Percentiles rank a stretch among this genome's conserved stretches.
Conservation (phyloP, 441 rosid species). For the Erodium trifolium region DNA sequence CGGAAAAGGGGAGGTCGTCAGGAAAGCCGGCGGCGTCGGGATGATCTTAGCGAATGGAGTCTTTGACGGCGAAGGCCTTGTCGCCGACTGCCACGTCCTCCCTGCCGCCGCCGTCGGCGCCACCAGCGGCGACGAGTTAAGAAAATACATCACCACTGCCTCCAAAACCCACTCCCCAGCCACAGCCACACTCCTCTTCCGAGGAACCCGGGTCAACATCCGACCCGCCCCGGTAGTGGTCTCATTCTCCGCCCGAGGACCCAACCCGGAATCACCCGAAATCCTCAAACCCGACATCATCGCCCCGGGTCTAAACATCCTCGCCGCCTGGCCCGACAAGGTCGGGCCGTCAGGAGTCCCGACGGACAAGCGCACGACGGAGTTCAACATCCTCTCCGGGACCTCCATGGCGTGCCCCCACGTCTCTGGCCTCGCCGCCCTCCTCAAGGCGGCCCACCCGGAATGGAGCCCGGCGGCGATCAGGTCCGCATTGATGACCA, state of each 20-base stretch:
- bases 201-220: constrained; percentile 46
- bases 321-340: constrained; percentile 68
- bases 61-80: constrained; percentile 61
- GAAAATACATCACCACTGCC: constrained; percentile 36
- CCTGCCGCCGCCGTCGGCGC: constrained; percentile 61
- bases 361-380: constrained; percentile 44
- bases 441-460: constrained; percentile 61
- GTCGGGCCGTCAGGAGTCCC: constrained; percentile 49
- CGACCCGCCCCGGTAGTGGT: constrained; percentile 65
- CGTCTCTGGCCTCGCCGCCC: constrained; percentile 56
- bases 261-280: constrained; percentile 59
- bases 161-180: constrained; percentile 38
- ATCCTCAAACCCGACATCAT: constrained; percentile 60
- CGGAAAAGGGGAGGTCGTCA: constrained; percentile 53
- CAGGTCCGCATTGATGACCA: constrained; percentile 61
- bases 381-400: constrained; percentile 57
- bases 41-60: constrained; percentile 67
- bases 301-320: constrained; percentile 64
- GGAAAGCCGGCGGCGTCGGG: constrained; percentile 52
- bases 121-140: constrained; percentile 39
- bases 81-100: constrained; percentile 63
- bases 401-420: constrained; percentile 79
- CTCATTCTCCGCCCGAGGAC: constrained; percentile 65
- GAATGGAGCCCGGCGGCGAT: constrained; percentile 69
- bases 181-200: constrained; percentile 49